Evolutionary conservation across 2,329 filamentous ascomycete genomes (phyloP).

Genomic region (Grosmannia clavigera): DNA sequence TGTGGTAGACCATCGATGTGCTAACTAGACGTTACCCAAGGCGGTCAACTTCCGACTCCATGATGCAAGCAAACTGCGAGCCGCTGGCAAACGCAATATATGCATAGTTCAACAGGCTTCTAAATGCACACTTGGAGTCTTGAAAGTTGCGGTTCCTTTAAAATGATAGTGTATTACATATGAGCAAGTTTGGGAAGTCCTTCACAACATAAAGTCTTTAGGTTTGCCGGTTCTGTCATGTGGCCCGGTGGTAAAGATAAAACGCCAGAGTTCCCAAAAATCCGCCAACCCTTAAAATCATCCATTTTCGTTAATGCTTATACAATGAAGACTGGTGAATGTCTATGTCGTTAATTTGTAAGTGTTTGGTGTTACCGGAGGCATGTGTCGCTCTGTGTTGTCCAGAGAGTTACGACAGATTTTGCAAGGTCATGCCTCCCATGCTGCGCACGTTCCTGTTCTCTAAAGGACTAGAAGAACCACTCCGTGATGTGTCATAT

Average conservation of each 20-base stretch:
- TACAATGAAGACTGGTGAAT: background rate
- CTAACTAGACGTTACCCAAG: too few relatives aligned
- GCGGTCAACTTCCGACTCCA: too few relatives aligned
- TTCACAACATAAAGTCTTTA: background rate
- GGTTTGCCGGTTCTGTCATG: background rate
- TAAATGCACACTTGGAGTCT: background rate
- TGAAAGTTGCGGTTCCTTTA: background rate
- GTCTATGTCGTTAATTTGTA: background rate
- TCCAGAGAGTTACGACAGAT: background rate
- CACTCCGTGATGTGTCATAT: background rate
- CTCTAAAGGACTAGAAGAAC: background rate
- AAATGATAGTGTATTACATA: background rate
- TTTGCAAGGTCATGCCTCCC: background rate
- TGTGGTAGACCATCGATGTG: too few relatives aligned
- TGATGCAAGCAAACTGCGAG: too few relatives aligned
- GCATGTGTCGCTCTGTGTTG: background rate
- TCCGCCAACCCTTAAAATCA: background rate
- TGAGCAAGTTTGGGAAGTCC: background rate
- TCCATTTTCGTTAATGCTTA: background rate
- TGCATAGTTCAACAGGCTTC: too few relatives aligned
- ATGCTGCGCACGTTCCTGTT: background rate
- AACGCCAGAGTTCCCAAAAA: background rate
- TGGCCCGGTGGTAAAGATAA: background rate
- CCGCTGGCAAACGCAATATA: too few relatives aligned
- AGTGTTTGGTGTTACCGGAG: background rate